phyloP scores from a whole-genome alignment of 148 eudicot genomes.

The Diospyros lotus region DNA sequence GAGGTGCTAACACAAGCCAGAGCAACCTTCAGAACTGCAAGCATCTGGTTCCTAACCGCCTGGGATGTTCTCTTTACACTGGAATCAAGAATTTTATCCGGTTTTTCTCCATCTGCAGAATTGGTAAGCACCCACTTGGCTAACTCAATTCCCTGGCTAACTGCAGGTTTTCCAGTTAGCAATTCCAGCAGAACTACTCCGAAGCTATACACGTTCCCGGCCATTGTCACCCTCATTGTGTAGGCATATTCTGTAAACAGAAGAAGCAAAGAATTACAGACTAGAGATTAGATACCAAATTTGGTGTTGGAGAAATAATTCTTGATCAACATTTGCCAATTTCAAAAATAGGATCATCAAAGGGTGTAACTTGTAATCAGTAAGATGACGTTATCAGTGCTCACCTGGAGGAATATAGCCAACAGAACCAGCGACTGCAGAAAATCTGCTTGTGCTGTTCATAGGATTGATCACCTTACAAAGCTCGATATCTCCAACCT shows the following conservation, averaged over 20 bases:
- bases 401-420: conserved; percentile 95
- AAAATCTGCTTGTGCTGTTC: conserved; percentile 63
- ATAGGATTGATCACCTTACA: conserved; percentile 80
- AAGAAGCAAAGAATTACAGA: not conserved
- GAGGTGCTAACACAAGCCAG: conserved; percentile 68
- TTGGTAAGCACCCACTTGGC: conserved; percentile 71
- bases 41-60: conserved; percentile 69
- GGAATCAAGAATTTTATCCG: conserved; percentile 70
- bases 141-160: conserved; percentile 64
- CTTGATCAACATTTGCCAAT: not conserved
- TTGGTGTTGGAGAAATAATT: not conserved
- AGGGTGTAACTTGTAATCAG: too few relatives aligned
- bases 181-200: conserved; percentile 77
- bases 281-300: not conserved
- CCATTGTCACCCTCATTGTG: conserved; percentile 84
- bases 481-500: conserved; percentile 81
- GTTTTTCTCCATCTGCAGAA: conserved; percentile 41
- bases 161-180: conserved; percentile 78
- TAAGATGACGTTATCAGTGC: not conserved
- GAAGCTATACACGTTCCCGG: conserved; percentile 82
- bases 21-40: conserved; percentile 69
- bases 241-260: conserved; percentile 78
- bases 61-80: conserved; percentile 50
- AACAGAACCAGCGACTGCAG: conserved; percentile 77
- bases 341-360: not conserved